phyloP scores from a whole-genome alignment of 2,329 filamentous ascomycete genomes.

The Aspergillus sp. region DNA sequence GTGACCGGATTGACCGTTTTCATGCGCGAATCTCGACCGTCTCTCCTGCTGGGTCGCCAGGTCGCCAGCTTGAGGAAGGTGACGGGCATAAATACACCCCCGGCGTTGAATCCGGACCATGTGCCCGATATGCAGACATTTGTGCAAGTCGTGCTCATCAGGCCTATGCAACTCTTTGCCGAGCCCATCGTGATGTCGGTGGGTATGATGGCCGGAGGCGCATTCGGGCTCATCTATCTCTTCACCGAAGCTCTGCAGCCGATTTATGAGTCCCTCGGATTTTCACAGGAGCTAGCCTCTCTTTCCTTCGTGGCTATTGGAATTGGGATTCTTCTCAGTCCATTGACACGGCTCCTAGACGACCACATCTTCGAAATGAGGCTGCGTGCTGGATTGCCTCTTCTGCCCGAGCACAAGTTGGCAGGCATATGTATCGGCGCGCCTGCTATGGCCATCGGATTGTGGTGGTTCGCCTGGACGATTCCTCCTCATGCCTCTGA shows the following conservation, averaged over 20 bases:
- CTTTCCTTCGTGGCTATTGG: constrained; percentile 42
- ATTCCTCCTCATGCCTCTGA: constrained; percentile 39
- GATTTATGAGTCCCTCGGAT: constrained; percentile 39
- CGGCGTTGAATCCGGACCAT: constrained; percentile 40
- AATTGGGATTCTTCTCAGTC: constrained; percentile 38
- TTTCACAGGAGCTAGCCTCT: constrained; percentile 33
- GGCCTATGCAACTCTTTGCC: constrained; percentile 44
- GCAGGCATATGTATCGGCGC: constrained; percentile 47
- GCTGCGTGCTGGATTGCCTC: constrained; percentile 15
- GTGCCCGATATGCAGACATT: constrained; percentile 40
- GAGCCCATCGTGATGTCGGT: constrained; percentile 49
- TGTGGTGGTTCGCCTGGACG: constrained; percentile 50
- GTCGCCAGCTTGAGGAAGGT: constrained; percentile 30
- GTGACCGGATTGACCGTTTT: constrained; percentile 36
- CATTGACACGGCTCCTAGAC: constrained; percentile 45
- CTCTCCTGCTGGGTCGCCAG: constrained; percentile 40
- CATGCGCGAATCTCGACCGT: constrained; percentile 47
- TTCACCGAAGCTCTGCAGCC: constrained; percentile 46
- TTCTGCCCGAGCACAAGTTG: constrained; percentile 49
- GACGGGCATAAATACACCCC: constrained; percentile 25
- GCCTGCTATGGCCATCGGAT: constrained; percentile 43
- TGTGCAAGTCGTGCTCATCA: constrained; percentile 37
- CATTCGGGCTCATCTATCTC: constrained; percentile 50
- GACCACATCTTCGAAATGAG: constrained; percentile 29
- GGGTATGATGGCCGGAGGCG: constrained; percentile 44